These are phyloP conservation scores for Lotmaria passim DNA, from an alignment of 208 protist species.

Conservation along the genomic window DNA sequence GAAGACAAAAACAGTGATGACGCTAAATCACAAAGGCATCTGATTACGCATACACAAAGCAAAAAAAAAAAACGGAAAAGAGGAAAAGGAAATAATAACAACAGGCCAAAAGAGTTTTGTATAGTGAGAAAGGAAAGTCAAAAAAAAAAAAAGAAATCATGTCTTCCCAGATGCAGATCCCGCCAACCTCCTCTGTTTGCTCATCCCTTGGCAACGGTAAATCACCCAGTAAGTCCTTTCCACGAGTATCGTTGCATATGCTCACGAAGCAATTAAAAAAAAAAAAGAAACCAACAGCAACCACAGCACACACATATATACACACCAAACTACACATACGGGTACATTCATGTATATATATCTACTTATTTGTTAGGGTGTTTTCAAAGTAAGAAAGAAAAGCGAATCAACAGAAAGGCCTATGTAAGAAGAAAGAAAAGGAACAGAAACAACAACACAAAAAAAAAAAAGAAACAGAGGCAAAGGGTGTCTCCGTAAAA, in stretches of 20 bases:
- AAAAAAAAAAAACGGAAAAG: neutral
- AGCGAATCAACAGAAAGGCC: neutral
- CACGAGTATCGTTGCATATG: no score
- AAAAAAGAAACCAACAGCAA: neutral
- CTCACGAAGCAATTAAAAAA: no score
- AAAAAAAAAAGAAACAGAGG: constrained; percentile 16
- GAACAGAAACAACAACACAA: no score
- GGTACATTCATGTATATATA: neutral
- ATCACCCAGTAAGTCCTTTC: no score
- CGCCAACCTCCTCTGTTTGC: no score
- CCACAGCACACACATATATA: neutral
- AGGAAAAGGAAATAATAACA: neutral
- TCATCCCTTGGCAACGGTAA: no score
- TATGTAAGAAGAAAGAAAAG: neutral
- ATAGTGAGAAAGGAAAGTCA: neutral
- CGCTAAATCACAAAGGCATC: no score
- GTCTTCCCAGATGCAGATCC: no score
- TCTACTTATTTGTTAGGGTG: no score
- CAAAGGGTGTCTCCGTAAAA: no score
- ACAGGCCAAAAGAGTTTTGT: neutral
- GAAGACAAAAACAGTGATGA: no score
- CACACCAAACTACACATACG: neutral
- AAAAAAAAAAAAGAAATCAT: neutral
- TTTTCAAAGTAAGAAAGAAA: neutral
- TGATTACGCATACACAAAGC: no score